Base-by-base conservation (phyloP, 345 rosid genomes). In the Gossypium longicalyx region DNA sequence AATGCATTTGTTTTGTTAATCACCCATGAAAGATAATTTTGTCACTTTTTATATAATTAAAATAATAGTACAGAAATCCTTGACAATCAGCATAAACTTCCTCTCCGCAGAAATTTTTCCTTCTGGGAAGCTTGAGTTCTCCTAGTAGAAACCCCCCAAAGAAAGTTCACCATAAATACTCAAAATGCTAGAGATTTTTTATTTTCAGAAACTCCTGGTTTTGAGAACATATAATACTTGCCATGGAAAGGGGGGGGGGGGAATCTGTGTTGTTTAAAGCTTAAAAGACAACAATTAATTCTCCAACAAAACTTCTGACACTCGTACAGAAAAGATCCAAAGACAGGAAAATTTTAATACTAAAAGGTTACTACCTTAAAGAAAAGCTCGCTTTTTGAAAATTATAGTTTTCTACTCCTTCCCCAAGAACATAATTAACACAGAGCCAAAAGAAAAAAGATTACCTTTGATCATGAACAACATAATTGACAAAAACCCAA, bases 261-360 rank as follows among this genome's bases (percentile, higher is more conserved):
- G 41, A 0, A 20, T 44, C 22, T 19, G 13, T 53, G 43, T 13
- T 41, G 38, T 38, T 52, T 64, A 54, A 63, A 53, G 29, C 17
- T 62, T 56, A 25, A 19, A 38, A 64, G 67, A 72, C 54, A 68
- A 25, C 45, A 71, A 53, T 29, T 34, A 34, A 4, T 25, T 67
- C 67, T 70, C 23, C 74, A 73, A 38, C 74, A 73, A 56, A 77
- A 74, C 29, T 72, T 60, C 80, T 78, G 76, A 77, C 85, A 79
- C 71, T 66, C 19, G 70, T 80, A 74, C 54, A 65, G 44, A 76
- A 80, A 67, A 71, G 74, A 80, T 73, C 79, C 57, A 58, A 64
- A 76, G 71, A 68, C 77, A 34, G 66, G 38, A 73, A 54, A 61
- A 47, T 70, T 80, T 80, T 62, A 72, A 60, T 52, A 75, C 25